Percentiles rank a stretch among this genome's conserved stretches.
phyloP scores from a whole-genome alignment of 768 basidiomycete genomes.

The Lactarius indigo region DNA sequence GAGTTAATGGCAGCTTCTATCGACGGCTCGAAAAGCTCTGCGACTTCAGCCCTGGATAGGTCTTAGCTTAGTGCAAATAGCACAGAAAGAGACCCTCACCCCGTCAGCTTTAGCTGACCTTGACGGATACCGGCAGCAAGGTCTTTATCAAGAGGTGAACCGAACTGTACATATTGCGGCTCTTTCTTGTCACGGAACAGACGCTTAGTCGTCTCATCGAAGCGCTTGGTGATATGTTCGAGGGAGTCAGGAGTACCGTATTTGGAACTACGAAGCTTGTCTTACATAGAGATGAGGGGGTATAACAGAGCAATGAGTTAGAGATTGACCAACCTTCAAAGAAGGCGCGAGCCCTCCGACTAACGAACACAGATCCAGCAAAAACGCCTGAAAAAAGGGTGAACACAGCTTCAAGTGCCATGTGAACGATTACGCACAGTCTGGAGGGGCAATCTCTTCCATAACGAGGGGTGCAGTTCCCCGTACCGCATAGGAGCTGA shows the following conservation, averaged over 20 bases:
- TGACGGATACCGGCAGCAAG: slow-evolving; percentile 61
- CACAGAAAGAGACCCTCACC: slow-evolving; percentile 38
- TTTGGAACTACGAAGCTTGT: slow-evolving; percentile 67
- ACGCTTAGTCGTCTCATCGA: slow-evolving; percentile 81
- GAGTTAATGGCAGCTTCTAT: slow-evolving; percentile 67
- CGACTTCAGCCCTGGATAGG: slow-evolving; percentile 44
- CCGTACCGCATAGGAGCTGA: slow-evolving; percentile 75
- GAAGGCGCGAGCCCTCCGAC: slow-evolving; percentile 67
- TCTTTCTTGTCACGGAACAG: slow-evolving; percentile 68
- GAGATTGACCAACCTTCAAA: slow-evolving; percentile 50
- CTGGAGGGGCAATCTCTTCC: slow-evolving; percentile 80
- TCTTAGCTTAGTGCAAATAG: slow-evolving; percentile 1
- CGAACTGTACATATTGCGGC: slow-evolving; percentile 70
- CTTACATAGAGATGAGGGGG: slow-evolving; percentile 36
- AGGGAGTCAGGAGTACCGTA: slow-evolving; percentile 69
- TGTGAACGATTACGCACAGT: slow-evolving; percentile 47
- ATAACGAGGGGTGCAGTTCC: slow-evolving; percentile 68
- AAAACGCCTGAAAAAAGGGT: slow-evolving; percentile 53
- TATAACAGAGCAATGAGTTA: background rate
- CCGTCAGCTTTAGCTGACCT: slow-evolving; percentile 68
- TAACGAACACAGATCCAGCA: slow-evolving; percentile 80
- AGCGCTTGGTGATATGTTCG: slow-evolving; percentile 75
- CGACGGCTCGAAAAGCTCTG: slow-evolving; percentile 75
- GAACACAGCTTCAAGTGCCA: background rate
- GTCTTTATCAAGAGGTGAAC: slow-evolving; percentile 77